Evolutionary conservation across 78 protist genomes (phyloP).

Genomic region (Dictyostelium firmibasis): DNA sequence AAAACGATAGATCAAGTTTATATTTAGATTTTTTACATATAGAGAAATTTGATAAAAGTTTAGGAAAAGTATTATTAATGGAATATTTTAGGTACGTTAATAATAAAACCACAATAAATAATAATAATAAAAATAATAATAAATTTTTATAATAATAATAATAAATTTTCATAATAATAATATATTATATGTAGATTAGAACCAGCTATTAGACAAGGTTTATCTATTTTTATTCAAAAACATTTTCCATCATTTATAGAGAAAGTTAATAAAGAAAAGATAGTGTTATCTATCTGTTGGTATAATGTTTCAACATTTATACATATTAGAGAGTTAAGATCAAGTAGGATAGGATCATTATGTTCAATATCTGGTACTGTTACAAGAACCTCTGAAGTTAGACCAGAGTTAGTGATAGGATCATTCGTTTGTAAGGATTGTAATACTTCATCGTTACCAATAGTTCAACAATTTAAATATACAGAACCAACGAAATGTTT

Average conservation of each 20-base stretch:
- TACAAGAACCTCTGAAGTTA: slow-evolving; percentile 96
- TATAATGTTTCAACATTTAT: slow-evolving; percentile 9
- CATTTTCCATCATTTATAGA: not conserved
- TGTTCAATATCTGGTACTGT: slow-evolving; percentile 95
- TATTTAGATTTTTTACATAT: slow-evolving; percentile 50
- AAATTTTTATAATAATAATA: not conserved
- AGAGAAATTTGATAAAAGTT: not conserved
- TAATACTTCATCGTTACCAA: slow-evolving; percentile 15
- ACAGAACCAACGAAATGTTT: slow-evolving; percentile 88
- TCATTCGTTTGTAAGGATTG: slow-evolving; percentile 95
- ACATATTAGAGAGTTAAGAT: slow-evolving; percentile 84
- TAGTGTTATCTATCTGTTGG: not conserved
- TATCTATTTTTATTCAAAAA: not conserved
- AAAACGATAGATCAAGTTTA: slow-evolving; percentile 7
- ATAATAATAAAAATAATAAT: not conserved
- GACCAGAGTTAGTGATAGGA: slow-evolving; percentile 98
- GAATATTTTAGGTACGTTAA: slow-evolving; percentile 13
- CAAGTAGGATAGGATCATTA: slow-evolving; percentile 87
- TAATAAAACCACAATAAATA: not conserved
- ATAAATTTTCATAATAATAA: not conserved
- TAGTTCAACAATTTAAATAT: slow-evolving; percentile 97
- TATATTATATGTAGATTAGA: slow-evolving; percentile 1
- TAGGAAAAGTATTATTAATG: not conserved
- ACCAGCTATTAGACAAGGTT: slow-evolving; percentile 13
- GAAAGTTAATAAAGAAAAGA: not conserved